Evolutionary conservation across 768 basidiomycete species (phyloP).

Genomic region (Termitomyces sp.): DNA sequence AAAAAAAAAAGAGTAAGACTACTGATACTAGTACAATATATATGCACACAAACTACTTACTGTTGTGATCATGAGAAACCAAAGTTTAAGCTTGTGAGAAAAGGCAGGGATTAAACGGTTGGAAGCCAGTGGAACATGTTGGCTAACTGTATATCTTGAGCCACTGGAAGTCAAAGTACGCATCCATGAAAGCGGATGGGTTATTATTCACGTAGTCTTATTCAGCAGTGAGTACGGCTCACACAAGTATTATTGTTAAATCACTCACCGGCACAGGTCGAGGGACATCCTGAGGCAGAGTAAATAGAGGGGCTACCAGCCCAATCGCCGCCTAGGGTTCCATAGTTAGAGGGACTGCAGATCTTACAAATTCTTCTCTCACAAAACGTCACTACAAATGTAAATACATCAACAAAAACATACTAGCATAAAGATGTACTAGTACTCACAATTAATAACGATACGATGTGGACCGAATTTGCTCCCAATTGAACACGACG

Average conservation of each 20-base stretch:
- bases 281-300: conserved; percentile 44
- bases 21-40: not conserved
- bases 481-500: conserved; percentile 48
- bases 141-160: conserved; percentile 35
- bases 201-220: conserved; percentile 62
- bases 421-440: not conserved
- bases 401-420: not conserved
- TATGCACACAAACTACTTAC: too few species aligned
- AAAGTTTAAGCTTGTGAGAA: not conserved
- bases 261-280: conserved; percentile 47
- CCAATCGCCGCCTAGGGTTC: conserved; percentile 46
- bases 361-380: conserved; percentile 13
- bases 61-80: not conserved
- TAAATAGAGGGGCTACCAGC: conserved; percentile 40
- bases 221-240: not conserved
- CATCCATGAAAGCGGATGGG: conserved; percentile 58
- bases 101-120: not conserved
- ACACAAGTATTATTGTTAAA: not conserved
- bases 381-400: conserved; percentile 54
- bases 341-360: not conserved
- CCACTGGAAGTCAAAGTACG: conserved; percentile 67
- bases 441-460: conserved; percentile 47
- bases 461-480: conserved; percentile 57
- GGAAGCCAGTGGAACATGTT: not conserved
- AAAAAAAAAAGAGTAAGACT: not conserved